Percentiles rank a stretch among this genome's conserved stretches.
phyloP scores from a whole-genome alignment of 2,329 filamentous ascomycete genomes.

The Cladophialophora yegresii region DNA sequence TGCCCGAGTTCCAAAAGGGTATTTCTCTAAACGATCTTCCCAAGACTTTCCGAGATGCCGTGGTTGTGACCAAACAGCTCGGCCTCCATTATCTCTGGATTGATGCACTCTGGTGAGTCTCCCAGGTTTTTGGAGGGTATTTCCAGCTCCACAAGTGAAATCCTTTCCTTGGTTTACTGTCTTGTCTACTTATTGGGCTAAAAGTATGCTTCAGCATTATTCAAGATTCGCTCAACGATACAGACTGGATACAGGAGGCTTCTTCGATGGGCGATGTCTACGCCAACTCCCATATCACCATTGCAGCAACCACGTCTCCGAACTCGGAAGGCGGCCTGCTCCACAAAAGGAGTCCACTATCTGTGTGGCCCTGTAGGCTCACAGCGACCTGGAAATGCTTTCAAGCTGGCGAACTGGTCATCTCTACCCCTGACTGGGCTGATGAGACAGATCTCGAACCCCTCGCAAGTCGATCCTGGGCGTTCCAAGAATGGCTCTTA shows the following conservation, averaged over 20 bases:
- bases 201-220: neutral
- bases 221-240: neutral
- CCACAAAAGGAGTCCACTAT: neutral
- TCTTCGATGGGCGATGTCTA: slow-evolving; percentile 6
- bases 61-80: neutral
- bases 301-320: slow-evolving; percentile 2
- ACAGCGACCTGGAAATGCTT: slow-evolving; percentile 1
- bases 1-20: neutral
- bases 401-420: neutral
- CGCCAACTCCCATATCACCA: neutral
- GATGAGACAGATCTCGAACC: slow-evolving; percentile 5
- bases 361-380: slow-evolving; percentile 4
- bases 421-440: slow-evolving; percentile 1
- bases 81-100: slow-evolving; percentile 7
- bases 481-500: slow-evolving; percentile 3
- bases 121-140: neutral
- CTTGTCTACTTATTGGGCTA: neutral
- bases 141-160: neutral
- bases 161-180: neutral
- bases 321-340: slow-evolving; percentile 3
- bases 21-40: slow-evolving; percentile 1
- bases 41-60: neutral
- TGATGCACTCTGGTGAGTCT: slow-evolving; percentile 4
- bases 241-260: slow-evolving; percentile 7
- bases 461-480: neutral